phyloP scores from a whole-genome alignment of 2,329 filamentous ascomycete species.

The Chaetomiaceae sp. region DNA sequence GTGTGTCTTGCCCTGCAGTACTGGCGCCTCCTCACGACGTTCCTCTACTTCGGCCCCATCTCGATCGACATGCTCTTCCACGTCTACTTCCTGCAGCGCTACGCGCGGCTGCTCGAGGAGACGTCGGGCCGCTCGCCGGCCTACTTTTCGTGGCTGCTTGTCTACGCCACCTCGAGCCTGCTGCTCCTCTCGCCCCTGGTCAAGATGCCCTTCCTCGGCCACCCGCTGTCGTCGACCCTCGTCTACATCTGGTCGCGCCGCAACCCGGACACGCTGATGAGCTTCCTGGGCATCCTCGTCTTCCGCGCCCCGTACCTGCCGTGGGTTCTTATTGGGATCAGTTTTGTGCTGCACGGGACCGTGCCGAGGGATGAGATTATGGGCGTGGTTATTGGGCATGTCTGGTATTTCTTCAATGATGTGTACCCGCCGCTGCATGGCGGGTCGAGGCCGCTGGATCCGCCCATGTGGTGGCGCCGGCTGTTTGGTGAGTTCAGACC shows the following conservation, averaged over 20 bases:
- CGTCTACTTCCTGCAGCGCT: slow-evolving; percentile 96
- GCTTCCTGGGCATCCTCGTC: slow-evolving; percentile 80
- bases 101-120: slow-evolving; percentile 91
- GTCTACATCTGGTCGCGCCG: slow-evolving; percentile 98
- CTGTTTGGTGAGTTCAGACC: slow-evolving; percentile 54
- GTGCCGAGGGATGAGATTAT: slow-evolving; percentile 95
- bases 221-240: slow-evolving; percentile 83
- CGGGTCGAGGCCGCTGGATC: slow-evolving; percentile 79
- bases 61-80: slow-evolving; percentile 94
- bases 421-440: slow-evolving; percentile 90
- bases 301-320: slow-evolving; percentile 94
- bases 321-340: slow-evolving; percentile 93
- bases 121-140: slow-evolving; percentile 87
- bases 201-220: slow-evolving; percentile 90
- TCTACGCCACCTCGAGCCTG: slow-evolving; percentile 72
- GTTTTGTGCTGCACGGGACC: slow-evolving; percentile 80
- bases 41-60: slow-evolving; percentile 94
- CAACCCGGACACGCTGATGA: slow-evolving; percentile 86
- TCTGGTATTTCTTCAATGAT: slow-evolving; percentile 98
- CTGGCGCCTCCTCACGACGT: slow-evolving; percentile 93
- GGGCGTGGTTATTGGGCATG: slow-evolving; percentile 88
- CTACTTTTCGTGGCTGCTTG: slow-evolving; percentile 89
- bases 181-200: slow-evolving; percentile 80
- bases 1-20: slow-evolving; percentile 68
- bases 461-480: slow-evolving; percentile 83